Base-by-base conservation (phyloP, 345 rosid species). In the Diplotaxis tenuifolia region DNA sequence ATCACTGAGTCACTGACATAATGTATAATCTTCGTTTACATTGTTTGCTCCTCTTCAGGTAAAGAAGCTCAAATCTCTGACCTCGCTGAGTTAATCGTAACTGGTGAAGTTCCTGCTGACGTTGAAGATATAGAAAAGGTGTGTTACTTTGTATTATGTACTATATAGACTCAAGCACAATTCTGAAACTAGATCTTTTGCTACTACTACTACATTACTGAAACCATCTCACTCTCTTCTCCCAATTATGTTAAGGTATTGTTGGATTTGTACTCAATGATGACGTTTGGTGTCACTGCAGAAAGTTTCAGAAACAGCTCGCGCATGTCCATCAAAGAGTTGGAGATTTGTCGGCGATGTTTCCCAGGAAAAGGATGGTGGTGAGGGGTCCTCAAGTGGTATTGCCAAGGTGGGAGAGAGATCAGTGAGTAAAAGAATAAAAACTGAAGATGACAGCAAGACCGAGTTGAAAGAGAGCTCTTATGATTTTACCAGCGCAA, bases 61-160 rank as follows among this genome's bases (percentile, higher is more conserved):
- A 47, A 87, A 11, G 50, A 88, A 29, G 77, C 79, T 77, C 88
- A 88, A 19, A 71, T 89, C 59, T 55, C 81, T 18, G 96, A 87
- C 78, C 91, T 91, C 65, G 96, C 96, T 31, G 88, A 88, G 34
- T 57, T 83, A 9, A 91, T 94, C 71, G 83, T 90, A 74, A 81
- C 85, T 7, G 87, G 84, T 69, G 78, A 81, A 77, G 57, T 74
- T 79, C 81, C 79, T 62, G 80, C 18, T 70, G 66, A 76, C 18
- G 4, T 18, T 25, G 62, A 70, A 76, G 71, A 76, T 31, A 5
- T 7, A 56, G 71, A 56, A 65, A 65, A 70, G 62, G 80, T 75
- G 62, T 9, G 69, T 50, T 67, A 66, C 28, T 8, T 40, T 66
- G 29, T 0, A 20, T 53, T 53, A 3, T 49, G 10, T 49, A 16